Conservation (phyloP, 106 monocot genomes). For the Dendrobium officinale region DNA sequence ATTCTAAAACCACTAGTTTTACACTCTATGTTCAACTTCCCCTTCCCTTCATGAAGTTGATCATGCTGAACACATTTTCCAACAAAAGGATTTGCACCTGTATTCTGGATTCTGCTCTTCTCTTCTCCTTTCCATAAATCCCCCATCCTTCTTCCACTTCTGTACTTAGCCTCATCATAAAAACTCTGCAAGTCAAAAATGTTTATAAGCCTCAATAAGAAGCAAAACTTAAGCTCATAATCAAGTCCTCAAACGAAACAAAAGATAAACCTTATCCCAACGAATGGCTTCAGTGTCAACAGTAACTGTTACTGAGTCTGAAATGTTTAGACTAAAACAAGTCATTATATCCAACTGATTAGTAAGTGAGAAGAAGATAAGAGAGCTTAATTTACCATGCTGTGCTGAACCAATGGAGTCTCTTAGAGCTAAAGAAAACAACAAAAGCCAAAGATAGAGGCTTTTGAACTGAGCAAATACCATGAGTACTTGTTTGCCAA, state of each 20-base stretch:
- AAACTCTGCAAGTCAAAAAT: background rate
- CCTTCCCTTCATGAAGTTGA: slow-evolving; percentile 3
- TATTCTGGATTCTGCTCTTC: slow-evolving; percentile 1
- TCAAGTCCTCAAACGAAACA: background rate
- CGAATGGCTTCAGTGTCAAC: background rate
- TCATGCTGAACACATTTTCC: slow-evolving; percentile 12
- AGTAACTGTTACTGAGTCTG: background rate
- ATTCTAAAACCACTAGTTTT: slow-evolving; percentile 1
- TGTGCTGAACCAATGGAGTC: slow-evolving; percentile 1
- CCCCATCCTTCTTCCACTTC: background rate
- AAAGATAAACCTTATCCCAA: background rate
- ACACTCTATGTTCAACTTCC: slow-evolving; percentile 19
- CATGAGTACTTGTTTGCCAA: background rate
- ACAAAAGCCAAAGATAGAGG: background rate
- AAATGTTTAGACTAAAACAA: background rate
- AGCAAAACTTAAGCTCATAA: background rate
- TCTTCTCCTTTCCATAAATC: background rate
- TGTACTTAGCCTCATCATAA: background rate
- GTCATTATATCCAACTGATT: background rate
- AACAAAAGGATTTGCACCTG: slow-evolving; percentile 18
- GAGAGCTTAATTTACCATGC: background rate
- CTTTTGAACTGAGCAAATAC: background rate
- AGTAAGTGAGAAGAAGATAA: background rate
- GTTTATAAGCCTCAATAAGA: background rate
- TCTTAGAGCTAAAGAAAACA: background rate